A percentile compares a stretch with the other conserved stretches of the same genome.
phyloP scores from a whole-genome alignment of 1,284 basidiomycete genomes.

The Ganoderma lingzhi region DNA sequence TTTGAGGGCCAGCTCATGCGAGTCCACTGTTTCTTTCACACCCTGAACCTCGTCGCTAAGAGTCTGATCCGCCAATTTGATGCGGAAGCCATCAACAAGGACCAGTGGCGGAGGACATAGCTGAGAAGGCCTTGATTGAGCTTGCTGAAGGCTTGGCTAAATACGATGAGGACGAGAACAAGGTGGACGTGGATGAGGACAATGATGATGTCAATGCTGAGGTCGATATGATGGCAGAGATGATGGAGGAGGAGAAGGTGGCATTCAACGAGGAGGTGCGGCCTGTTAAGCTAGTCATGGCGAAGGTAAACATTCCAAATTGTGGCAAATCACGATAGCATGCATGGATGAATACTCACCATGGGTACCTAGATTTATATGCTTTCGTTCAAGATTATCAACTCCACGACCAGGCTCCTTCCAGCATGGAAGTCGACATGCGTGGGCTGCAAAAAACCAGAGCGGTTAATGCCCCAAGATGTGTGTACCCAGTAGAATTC shows the following conservation, averaged over 20 bases:
- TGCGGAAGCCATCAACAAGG: not conserved
- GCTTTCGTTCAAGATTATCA: slow-evolving; percentile 38
- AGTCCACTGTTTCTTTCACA: not conserved
- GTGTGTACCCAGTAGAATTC: slow-evolving; percentile 47
- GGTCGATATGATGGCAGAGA: slow-evolving; percentile 37
- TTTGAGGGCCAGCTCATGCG: not conserved
- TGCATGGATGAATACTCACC: not conserved
- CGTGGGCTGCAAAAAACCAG: slow-evolving; percentile 10
- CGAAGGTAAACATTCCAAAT: not conserved
- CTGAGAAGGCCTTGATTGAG: not conserved
- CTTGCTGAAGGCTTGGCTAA: not conserved
- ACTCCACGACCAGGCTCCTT: slow-evolving; percentile 44
- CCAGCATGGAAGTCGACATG: slow-evolving; percentile 38
- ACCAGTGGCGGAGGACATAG: not conserved
- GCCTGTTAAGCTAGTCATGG: not conserved
- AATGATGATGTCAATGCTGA: not conserved
- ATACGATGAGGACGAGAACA: not conserved
- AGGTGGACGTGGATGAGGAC: not conserved
- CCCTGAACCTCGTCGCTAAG: not conserved
- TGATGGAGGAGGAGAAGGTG: slow-evolving; percentile 41
- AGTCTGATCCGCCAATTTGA: not conserved
- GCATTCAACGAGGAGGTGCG: slow-evolving; percentile 11
- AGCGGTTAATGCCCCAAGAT: slow-evolving; percentile 40
- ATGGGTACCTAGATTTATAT: slow-evolving; percentile 36
- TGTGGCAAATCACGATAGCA: no score